Percentiles rank a stretch among this genome's conserved stretches.
Evolutionary conservation across 1,284 basidiomycete species (phyloP).

Genomic region (Chalciporus sp.): DNA sequence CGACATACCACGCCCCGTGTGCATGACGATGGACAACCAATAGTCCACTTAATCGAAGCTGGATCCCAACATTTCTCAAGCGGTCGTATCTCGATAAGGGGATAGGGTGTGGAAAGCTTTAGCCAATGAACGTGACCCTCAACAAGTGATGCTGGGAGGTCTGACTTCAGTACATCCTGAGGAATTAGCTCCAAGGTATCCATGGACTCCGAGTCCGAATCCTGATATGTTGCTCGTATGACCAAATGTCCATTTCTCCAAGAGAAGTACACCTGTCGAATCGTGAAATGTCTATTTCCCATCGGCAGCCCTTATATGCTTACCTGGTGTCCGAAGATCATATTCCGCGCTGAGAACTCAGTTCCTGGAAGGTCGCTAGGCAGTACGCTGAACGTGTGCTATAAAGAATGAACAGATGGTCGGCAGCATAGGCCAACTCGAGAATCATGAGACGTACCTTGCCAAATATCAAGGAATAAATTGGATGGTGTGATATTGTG

Average conservation of each 20-base stretch:
- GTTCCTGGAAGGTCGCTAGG: slow-evolving; percentile 25
- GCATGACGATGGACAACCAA: slow-evolving; percentile 6
- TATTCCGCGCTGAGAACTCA: slow-evolving; percentile 4
- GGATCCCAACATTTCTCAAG: slow-evolving; percentile 24
- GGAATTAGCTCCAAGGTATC: slow-evolving; percentile 41
- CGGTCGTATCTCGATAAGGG: slow-evolving; percentile 42
- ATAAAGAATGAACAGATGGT: background rate
- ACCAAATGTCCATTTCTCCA: slow-evolving; percentile 28
- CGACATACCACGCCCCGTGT: slow-evolving; percentile 11
- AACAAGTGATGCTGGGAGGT: slow-evolving; percentile 41
- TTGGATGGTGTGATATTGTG: slow-evolving; percentile 34
- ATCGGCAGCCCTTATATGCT: too few species aligned
- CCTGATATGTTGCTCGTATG: slow-evolving; percentile 28
- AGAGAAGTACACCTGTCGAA: slow-evolving; percentile 35
- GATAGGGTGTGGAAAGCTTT: slow-evolving; percentile 24
- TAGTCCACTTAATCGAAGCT: slow-evolving; percentile 21
- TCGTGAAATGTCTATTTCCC: too few species aligned
- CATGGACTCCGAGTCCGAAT: background rate
- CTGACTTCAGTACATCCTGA: slow-evolving; percentile 31
- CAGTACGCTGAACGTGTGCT: slow-evolving; percentile 41
- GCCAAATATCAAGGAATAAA: slow-evolving; percentile 37
- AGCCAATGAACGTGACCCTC: slow-evolving; percentile 44
- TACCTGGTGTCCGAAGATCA: slow-evolving; percentile 14
- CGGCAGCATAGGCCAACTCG: background rate
- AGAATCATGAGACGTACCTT: slow-evolving; percentile 20